These are phyloP conservation scores for Solanum peruvianum DNA, from an alignment of 257 asterid species.

Conservation along the genomic window DNA sequence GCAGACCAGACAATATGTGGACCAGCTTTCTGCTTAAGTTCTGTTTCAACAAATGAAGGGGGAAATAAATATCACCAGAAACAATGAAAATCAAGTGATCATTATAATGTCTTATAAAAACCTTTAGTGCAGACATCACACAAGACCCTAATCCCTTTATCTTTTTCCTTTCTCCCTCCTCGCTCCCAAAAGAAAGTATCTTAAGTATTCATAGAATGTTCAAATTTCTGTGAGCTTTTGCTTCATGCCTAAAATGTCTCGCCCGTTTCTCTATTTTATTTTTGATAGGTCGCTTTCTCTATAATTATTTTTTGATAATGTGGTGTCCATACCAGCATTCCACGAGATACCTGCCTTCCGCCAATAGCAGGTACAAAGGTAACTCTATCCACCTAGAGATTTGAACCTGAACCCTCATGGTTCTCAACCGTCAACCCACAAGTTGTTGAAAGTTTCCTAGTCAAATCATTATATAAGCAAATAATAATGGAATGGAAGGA, in stretches of 20 bases:
- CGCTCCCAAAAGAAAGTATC: not conserved
- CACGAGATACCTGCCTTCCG: not conserved
- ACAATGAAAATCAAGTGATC: not conserved
- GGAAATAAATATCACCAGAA: not conserved
- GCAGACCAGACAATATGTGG: conserved; percentile 80
- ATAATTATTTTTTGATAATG: no score
- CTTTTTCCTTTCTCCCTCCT: not conserved
- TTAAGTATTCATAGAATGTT: not conserved
- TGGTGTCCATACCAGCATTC: no score
- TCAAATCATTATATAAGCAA: not conserved
- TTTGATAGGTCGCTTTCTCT: not conserved
- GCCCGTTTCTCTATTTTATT: not conserved
- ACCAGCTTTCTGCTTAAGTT: conserved; percentile 83
- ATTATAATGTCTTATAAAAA: not conserved
- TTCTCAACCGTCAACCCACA: not conserved
- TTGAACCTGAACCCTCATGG: not conserved
- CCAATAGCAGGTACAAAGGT: not conserved
- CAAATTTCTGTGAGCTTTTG: not conserved
- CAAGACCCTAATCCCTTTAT: not conserved
- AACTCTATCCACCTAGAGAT: not conserved
- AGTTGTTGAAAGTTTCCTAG: not conserved
- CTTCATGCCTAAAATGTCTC: not conserved
- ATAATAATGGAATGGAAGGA: not conserved
- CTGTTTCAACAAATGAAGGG: conserved; percentile 23
- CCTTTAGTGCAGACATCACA: not conserved